Conservation (phyloP, 129 eudicot species). For the Flaveria bidentis region DNA sequence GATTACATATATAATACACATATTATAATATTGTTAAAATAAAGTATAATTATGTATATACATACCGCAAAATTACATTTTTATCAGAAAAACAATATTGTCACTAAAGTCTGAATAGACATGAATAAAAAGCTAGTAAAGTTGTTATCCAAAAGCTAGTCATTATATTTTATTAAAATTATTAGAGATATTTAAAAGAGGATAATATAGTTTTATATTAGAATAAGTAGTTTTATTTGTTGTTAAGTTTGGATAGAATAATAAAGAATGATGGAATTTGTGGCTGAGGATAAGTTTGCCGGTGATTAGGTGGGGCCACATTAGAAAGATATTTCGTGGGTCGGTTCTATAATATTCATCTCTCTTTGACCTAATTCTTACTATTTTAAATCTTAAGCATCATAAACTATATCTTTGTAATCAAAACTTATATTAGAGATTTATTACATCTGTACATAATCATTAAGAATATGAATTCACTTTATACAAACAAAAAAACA, state of each 20-base stretch:
- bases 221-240: constrained; percentile 18
- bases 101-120: not conserved
- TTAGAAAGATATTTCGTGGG: constrained; percentile 13
- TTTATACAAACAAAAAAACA: too few species aligned
- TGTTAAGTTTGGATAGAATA: constrained; percentile 17
- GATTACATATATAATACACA: too few species aligned
- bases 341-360: constrained; percentile 1
- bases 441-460: too few species aligned
- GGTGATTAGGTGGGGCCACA: constrained; percentile 28
- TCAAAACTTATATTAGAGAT: too few species aligned
- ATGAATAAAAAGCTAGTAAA: not conserved
- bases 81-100: not conserved
- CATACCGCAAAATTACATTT: not conserved
- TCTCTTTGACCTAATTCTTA: too few species aligned
- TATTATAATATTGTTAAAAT: not conserved
- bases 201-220: constrained; percentile 19
- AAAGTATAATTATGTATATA: too few species aligned
- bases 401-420: too few species aligned
- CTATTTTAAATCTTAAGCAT: too few species aligned
- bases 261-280: constrained; percentile 5
- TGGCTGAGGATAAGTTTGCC: constrained; percentile 36
- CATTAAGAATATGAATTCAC: too few species aligned
- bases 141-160: not conserved
- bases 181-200: constrained; percentile 5
- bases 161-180: not conserved